These are phyloP conservation scores for Graphilbum fragrans DNA, from an alignment of 2,329 filamentous ascomycete species.

Conservation along the genomic window DNA sequence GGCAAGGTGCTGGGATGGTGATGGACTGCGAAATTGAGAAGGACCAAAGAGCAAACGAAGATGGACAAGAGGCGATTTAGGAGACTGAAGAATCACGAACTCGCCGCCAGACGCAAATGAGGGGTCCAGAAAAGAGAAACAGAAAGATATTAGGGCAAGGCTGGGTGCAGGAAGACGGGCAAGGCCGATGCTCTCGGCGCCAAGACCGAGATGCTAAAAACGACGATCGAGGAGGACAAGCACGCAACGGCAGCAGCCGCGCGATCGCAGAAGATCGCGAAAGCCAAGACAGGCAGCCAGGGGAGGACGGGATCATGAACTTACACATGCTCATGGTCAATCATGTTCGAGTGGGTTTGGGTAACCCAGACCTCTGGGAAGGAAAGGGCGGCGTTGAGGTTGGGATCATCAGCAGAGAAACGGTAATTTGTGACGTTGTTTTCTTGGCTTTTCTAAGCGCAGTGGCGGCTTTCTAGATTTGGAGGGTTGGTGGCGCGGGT, in stretches of 20 bases:
- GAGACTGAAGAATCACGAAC: no score
- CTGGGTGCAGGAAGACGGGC: no score
- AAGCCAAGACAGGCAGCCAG: background rate
- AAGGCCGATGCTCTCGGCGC: slow-evolving; percentile 1
- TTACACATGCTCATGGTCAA: slow-evolving; percentile 12
- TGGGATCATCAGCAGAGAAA: slow-evolving; percentile 5
- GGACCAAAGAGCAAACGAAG: no score
- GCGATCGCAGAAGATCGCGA: background rate
- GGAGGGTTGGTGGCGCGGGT: no score
- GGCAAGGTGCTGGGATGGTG: background rate
- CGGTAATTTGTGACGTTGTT: slow-evolving; percentile 1
- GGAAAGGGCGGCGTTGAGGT: background rate
- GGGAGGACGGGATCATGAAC: slow-evolving; percentile 1
- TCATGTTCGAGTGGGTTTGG: slow-evolving; percentile 11
- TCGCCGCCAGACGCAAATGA: no score
- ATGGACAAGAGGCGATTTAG: background rate
- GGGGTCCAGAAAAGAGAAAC: no score
- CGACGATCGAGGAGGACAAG: no score
- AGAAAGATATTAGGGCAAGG: background rate
- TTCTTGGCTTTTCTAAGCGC: slow-evolving; percentile 6
- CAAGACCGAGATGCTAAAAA: background rate
- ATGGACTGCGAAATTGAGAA: no score
- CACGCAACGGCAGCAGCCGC: no score
- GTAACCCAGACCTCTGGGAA: slow-evolving; percentile 7
- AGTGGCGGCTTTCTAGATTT: no score